phyloP scores from a whole-genome alignment of 106 monocot genomes.

The Allium sativum region DNA sequence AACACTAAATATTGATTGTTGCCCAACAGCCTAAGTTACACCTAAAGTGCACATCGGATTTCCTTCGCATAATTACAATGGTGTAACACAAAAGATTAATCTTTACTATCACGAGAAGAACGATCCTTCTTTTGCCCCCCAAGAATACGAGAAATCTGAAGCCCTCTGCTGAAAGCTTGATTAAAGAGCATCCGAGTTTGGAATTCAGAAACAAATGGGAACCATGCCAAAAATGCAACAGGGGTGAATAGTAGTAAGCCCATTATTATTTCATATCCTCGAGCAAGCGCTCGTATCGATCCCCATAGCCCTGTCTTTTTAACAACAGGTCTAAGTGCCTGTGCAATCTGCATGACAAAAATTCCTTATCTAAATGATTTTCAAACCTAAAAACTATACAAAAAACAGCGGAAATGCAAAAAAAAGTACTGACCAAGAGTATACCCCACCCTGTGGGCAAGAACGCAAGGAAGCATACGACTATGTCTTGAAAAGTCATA shows the following conservation, averaged over 20 bases:
- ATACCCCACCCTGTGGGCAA: constrained; percentile 93
- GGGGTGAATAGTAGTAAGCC: constrained; percentile 76
- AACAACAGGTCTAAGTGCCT: constrained; percentile 60
- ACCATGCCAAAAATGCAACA: constrained; percentile 81
- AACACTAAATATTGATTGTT: no score
- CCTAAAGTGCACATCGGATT: no score
- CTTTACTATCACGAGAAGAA: constrained; percentile 34
- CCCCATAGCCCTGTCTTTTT: constrained; percentile 46
- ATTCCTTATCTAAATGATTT: background rate
- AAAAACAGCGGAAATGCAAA: no score
- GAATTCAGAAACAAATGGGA: constrained; percentile 90
- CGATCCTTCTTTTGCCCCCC: constrained; percentile 66
- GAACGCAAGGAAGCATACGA: constrained; percentile 80
- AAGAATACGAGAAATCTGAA: constrained; percentile 93
- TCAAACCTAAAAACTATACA: background rate
- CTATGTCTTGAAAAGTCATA: constrained; percentile 67
- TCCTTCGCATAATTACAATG: background rate
- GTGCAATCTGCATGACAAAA: constrained; percentile 53
- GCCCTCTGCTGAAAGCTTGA: constrained; percentile 86
- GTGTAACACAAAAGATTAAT: background rate
- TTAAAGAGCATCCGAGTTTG: constrained; percentile 94
- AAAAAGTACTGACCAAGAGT: constrained; percentile 37
- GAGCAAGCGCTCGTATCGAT: constrained; percentile 67
- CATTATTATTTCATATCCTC: constrained; percentile 85
- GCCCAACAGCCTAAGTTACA: no score